Percentiles rank a stretch among this genome's conserved stretches.
Conservation (phyloP, 495 filamentous ascomycete genomes). For the Penicillium tannophilum region DNA sequence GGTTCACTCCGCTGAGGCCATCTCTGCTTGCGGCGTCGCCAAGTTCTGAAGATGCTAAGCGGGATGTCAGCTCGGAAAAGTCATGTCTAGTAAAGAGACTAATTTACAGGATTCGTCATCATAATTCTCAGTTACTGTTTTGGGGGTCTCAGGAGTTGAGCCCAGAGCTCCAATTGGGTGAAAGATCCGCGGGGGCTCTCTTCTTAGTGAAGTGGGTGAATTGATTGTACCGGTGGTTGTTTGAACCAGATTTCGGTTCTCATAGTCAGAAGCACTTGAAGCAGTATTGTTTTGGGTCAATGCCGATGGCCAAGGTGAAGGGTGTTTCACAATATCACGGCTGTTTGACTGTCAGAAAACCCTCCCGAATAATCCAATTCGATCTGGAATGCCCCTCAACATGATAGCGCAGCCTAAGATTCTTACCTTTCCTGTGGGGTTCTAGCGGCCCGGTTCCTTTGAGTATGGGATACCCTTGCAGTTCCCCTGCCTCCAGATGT, state of each 20-base stretch:
- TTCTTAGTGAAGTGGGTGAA: neutral
- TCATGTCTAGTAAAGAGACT: neutral
- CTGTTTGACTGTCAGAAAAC: neutral
- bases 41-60: constrained; percentile 16
- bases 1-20: constrained; percentile 27
- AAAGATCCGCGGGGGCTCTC: neutral
- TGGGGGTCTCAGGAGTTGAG: neutral
- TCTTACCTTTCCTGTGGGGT: constrained; percentile 17
- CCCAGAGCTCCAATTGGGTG: neutral
- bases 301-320: neutral
- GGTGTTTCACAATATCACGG: neutral
- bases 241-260: neutral
- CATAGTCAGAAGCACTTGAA: neutral
- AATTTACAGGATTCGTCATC: neutral
- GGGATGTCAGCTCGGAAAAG: neutral
- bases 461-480: neutral
- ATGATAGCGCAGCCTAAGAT: neutral
- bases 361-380: neutral
- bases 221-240: neutral
- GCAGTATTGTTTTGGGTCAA: neutral
- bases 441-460: constrained; percentile 7
- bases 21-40: constrained; percentile 25
- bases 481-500: constrained; percentile 8
- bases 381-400: neutral
- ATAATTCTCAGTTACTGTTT: neutral